Base-by-base conservation (phyloP, 495 filamentous ascomycete species). In the Cercophora sp. region DNA sequence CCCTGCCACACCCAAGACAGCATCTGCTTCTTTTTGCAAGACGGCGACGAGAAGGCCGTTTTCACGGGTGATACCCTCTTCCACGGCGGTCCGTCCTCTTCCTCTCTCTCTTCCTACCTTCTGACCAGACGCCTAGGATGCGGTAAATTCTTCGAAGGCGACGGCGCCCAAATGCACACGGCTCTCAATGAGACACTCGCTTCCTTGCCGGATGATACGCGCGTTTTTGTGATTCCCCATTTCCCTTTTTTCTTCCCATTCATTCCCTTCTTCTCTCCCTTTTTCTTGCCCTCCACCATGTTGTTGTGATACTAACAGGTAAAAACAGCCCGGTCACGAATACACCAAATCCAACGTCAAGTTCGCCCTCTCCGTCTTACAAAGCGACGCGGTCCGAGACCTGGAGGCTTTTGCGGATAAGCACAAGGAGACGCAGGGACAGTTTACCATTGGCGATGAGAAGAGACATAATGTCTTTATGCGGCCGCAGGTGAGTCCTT, bases 391-490 rank as follows among this genome's bases (percentile, higher is more conserved):
- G 0, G 81, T 96, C 49, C 83, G 86, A 78, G 86, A 85, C 57
- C 73, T 98, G 23, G 69, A 83, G 47, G 73, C 79, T 0, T 96
- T 91, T 68, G 88, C 89, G 5, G 80, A 88, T 16, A 73, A 78
- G 45, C 90, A 96, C 65, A 69, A 83, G 72, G 79, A 96, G 70
- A 97, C 93, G 48, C 89, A 96, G 71, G 93, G 93, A 19, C 91
- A 89, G 65, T 96, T 95, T 59, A 98, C 93, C 0, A 97, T 98
- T 68, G 91, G 88, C 0, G 91, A 98, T 66, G 93, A 98, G 70
- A 98, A 98, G 91, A 70, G 89, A 66, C 91, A 97, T 66, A 98
- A 98, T 65, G 91, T 96, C 2, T 98, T 98, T 61, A 97, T 98
- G 93, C 79, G 84, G 51, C 79, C 93, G 49, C 76, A 88, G 64